Base-by-base conservation (phyloP, 805 yeast species). In the Priceomyces fermenticarens region DNA sequence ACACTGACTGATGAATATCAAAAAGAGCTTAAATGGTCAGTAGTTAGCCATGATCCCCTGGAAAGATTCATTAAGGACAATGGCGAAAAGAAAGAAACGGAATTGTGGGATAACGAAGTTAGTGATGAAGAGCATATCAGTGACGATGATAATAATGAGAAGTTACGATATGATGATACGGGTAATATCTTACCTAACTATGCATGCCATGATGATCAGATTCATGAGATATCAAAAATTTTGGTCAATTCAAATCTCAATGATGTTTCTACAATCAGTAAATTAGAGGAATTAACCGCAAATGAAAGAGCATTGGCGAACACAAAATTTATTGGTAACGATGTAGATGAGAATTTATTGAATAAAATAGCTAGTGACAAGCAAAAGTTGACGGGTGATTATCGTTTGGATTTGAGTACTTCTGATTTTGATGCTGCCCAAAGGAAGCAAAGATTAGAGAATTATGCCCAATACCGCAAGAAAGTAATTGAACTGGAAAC, bases 41-140 rank as follows among this genome's bases (percentile, higher is more conserved):
- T 85, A 32, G 72, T 86, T 36, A 75, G 77, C 40, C 85, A 80
- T 50, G 90, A 85, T 51, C 95, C 95, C 0, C 81, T 82, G 46
- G 85, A 82, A 51, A 64, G 93, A 43, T 57, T 83, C 28, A 54
- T 51, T 10, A 23, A 32, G 10, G 40, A 40, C 12, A 41, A 36
- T n/a, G 39, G 38, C 9, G 44, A 54, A 9, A 44, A 42, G 23
- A 37, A 40, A n/a, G 48, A 37, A 11, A 16, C 13, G 8, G 28
- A 29, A 9, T 12, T 7, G 12, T 61, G 62, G 60, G 51, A 54
- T 26, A 49, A 64, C 39, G 75, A 69, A 40, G 62, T 62, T 10
- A 72, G 80, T 53, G 83, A 80, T 38, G 85, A 80, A 47, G 85
- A 80, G 51, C 80, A 78, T 47, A 70, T 80, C 12, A 72, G 78